Conservation (phyloP, 371 early-diverging fungal genomes). For the Mucor indicus region DNA sequence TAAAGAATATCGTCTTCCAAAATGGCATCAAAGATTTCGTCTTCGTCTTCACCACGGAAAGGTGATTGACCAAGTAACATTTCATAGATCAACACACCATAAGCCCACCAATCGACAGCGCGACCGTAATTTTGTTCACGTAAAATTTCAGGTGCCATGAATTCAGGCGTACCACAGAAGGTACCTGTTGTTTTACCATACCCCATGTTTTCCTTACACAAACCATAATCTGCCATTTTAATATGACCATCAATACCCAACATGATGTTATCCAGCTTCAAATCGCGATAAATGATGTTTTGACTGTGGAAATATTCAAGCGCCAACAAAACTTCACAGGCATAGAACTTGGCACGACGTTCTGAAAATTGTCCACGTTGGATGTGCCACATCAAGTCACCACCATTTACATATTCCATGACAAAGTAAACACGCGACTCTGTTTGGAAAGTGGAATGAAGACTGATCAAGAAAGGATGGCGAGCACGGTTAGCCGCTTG, state of each 20-base stretch:
- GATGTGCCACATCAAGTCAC: conserved; percentile 98
- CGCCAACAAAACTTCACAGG: conserved; percentile 93
- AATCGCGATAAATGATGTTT: conserved; percentile 95
- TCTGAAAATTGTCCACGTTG: conserved; percentile 85
- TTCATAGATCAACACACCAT: conserved; percentile 98
- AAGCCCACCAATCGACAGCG: conserved; percentile 99
- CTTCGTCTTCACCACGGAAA: conserved; percentile 92
- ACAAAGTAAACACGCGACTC: conserved; percentile 94
- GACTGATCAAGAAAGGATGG: conserved; percentile 95
- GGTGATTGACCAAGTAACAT: conserved; percentile 93
- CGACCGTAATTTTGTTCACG: conserved; percentile 89
- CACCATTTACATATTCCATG: conserved; percentile 98
- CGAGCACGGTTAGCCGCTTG: conserved; percentile 81
- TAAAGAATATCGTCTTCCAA: conserved; percentile 89
- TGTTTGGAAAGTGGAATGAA: conserved; percentile 96
- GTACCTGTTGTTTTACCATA: conserved; percentile 82
- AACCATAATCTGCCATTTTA: conserved; percentile 98
- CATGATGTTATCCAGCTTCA: conserved; percentile 98
- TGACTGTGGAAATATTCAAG: conserved; percentile 94
- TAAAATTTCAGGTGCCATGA: conserved; percentile 99
- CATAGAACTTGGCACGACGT: conserved; percentile 93
- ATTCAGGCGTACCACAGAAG: conserved; percentile 99
- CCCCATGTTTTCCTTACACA: conserved; percentile 95
- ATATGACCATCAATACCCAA: conserved; percentile 92
- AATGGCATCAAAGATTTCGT: conserved; percentile 94